Evolutionary conservation across 192 early-diverging fungal species (phyloP), one percentile per base, ranked within the genome.

Genomic region (Coemansia sp.): DNA sequence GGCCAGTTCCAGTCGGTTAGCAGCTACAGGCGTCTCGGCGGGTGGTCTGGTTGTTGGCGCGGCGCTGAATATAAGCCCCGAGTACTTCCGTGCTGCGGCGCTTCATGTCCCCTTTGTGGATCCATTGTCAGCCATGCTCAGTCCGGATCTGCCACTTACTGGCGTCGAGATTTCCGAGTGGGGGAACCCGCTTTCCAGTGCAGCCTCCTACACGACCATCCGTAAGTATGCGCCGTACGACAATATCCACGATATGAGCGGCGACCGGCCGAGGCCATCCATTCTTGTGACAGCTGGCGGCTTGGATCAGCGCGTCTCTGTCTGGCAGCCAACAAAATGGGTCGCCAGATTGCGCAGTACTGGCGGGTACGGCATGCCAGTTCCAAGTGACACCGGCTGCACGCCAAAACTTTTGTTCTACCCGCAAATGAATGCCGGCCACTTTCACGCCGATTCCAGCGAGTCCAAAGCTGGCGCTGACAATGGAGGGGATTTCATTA

Each of bases 321-420:
- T 87, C 44, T 95, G 89, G 79, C 94, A 97, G 67, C 92, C 94
- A 1, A 70, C 92, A n/a, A 97, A 97, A 72, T 97, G 87, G 78
- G 90, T 96, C 36, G 93, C 96, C 10, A 85, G 91, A 12, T 60
- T 96, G 40, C 84, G 90, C 72, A 86, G 64, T 43, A 36, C 44
- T 13, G 76, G 76, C n/a, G 61, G 73, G 24, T 75, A 83, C 22
- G 41, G 22, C 18, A 1, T 31, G 36, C n/a, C 15, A 38, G 16
- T 34, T 12, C 40, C 24, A 29, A 31, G 10, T 3, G 34, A 5
- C 8, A 20, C 20, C 1, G 31, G 34, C 22, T 4, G 20, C 3
- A 18, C 4, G 18, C 16, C 81, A 12, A 74, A 67, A 65, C 73
- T 83, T 13, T 15, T 83, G 16, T 76, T 83, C 50, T 31, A 69